A percentile compares a stretch with the other conserved stretches of the same genome.
These are phyloP conservation scores for Globisporangium nodosum DNA, from an alignment of 352 stramenopile species.

Conservation along the genomic window DNA sequence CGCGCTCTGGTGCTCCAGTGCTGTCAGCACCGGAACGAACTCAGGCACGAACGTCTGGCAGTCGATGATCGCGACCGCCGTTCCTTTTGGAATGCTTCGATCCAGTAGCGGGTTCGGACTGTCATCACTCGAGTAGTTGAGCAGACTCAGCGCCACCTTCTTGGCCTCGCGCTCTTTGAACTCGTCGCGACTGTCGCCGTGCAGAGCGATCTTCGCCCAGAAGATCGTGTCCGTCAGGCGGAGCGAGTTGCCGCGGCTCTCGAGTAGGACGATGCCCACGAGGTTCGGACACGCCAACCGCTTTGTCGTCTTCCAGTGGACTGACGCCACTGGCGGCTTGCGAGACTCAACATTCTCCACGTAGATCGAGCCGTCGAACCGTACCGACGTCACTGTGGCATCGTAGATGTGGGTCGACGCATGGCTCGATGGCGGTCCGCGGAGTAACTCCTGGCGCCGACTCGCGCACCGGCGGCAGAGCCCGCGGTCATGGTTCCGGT, in stretches of 20 bases:
- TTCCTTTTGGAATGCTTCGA: conserved; percentile 42
- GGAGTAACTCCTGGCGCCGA: conserved; percentile 42
- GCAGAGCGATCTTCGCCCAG: conserved; percentile 72
- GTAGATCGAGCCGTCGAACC: conserved; percentile 60
- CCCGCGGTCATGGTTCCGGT: conserved; percentile 44
- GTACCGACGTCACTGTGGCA: conserved; percentile 33
- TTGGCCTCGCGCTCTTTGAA: conserved; percentile 52
- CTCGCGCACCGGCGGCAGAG: conserved; percentile 55
- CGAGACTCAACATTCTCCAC: conserved; percentile 54
- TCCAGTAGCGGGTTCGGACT: conserved; percentile 44
- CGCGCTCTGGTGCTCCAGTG: conserved; percentile 67
- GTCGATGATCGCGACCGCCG: conserved; percentile 76
- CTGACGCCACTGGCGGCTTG: conserved; percentile 40
- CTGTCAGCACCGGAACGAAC: conserved; percentile 81
- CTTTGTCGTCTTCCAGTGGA: conserved; percentile 83
- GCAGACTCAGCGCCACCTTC: conserved; percentile 58
- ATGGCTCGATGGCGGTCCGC: conserved; percentile 40
- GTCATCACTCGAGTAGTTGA: conserved; percentile 61
- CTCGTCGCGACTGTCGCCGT: conserved; percentile 66
- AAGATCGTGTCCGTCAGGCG: conserved; percentile 48
- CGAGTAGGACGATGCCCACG: conserved; percentile 70
- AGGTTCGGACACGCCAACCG: conserved; percentile 72
- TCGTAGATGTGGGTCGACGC: conserved; percentile 86
- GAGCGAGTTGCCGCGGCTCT: conserved; percentile 39
- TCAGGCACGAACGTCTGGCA: conserved; percentile 85